Base-by-base conservation (phyloP, 495 filamentous ascomycete species). In the Cercophora scortea region DNA sequence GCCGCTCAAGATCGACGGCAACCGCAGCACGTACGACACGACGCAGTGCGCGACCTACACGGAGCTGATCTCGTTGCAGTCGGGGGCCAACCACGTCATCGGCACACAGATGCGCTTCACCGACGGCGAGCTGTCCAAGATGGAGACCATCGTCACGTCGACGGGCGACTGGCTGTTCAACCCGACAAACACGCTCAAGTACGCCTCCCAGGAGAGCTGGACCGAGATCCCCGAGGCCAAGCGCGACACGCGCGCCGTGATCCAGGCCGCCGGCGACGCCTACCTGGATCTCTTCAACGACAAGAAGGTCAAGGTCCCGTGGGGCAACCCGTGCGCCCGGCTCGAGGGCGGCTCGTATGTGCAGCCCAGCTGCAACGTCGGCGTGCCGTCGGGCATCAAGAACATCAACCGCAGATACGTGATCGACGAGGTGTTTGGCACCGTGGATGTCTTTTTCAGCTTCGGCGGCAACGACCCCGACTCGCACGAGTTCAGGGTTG, bases 141-240 rank as follows among this genome's bases (percentile, higher is more conserved):
- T 79, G 38, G 76, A 77, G 61, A 66, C 66, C 8, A 59, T 79
- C 12, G 71, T 70, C 38, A 70, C 70, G 9, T 71, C 68, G 43
- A 66, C 65, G 42, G 70, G 68, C 25, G 65, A 72, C 49, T 76
- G 75, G 74, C 63, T 73, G 6, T 78, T 78, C 63, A 75, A 78
- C 53, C 72, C 74, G 6, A 70, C 69, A 3, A 67, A 69, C 18
- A 75, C 73, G 39, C 62, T 71, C 36, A 60, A 69, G 48, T 76
- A 70, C 59, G 66, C 70, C 8, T 55, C 61, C 12, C 56, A 66
- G 10, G 71, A 73, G 57, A 53, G 49, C 10, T 79, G 76, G 76
- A 62, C 61, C 32, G 61, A 68, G n/a, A 77, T 79, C 49, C 72
- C 75, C 10, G 47, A 47, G n/a, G 59, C 38, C 6, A 65, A 63